Percentiles rank a stretch among this genome's conserved stretches.
Evolutionary conservation across 371 early-diverging fungal genomes (phyloP).

Genomic region (Mortierella sp.): DNA sequence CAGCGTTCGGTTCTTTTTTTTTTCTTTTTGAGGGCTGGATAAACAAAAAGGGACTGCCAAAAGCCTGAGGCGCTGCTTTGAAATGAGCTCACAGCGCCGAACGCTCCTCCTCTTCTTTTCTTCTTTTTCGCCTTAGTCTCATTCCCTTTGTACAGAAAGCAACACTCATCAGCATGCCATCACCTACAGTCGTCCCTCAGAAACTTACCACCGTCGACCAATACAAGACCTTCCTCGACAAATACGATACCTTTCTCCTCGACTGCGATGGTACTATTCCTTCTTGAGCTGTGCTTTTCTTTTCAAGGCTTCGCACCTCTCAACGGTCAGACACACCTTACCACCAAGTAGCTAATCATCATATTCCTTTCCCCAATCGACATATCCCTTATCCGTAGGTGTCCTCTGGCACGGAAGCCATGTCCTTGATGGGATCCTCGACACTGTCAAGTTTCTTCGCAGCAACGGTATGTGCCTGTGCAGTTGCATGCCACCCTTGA

Average conservation of each 20-base stretch:
- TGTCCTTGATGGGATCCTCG: constrained; percentile 75
- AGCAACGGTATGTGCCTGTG: constrained; percentile 68
- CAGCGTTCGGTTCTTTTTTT: background rate
- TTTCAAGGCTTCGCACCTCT: background rate
- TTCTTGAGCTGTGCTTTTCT: background rate
- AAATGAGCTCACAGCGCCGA: background rate
- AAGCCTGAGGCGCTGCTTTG: background rate
- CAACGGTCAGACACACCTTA: background rate
- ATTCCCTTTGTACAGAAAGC: background rate
- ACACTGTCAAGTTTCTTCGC: constrained; percentile 80
- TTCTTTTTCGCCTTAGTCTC: constrained; percentile 5
- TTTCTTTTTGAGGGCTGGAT: background rate
- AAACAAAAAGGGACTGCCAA: constrained; percentile 1
- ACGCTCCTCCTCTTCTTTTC: background rate
- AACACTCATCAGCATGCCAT: constrained; percentile 12
- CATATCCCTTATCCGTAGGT: constrained; percentile 63
- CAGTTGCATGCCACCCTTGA: background rate
- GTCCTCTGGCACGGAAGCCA: constrained; percentile 92
- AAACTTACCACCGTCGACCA: constrained; percentile 55
- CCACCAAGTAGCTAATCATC: background rate
- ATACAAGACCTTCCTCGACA: constrained; percentile 68
- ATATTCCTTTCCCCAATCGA: background rate
- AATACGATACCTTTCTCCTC: constrained; percentile 92
- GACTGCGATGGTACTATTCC: constrained; percentile 93
- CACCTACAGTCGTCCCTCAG: constrained; percentile 22